Evolutionary conservation across 1,139 yeast genomes (phyloP), one percentile per base, ranked within the genome.

Genomic region (Scheffersomyces cryptocercus): DNA sequence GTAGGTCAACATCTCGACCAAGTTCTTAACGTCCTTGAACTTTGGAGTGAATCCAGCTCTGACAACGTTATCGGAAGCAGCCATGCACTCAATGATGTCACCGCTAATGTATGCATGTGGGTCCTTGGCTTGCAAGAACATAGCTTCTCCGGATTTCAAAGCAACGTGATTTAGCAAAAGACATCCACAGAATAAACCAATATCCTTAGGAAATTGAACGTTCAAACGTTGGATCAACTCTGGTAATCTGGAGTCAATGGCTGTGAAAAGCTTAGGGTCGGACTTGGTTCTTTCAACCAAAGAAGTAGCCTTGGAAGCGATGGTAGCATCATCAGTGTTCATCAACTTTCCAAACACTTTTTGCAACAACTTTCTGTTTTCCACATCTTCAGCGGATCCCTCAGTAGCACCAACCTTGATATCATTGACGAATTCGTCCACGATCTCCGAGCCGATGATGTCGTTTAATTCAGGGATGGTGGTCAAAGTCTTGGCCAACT

Each of bases 1-100:
- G 66, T 91, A 93, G 3, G 97, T 91, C 65, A 93, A 80, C 95
- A 88, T 89, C 42, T 79, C 82, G 33, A 93, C 98, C 62, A 93
- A 79, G 61, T 87, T 88, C 51, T 84, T 70, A 45, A 93, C 98
- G 65, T 95, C 99, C 70, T 91, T 93, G 73, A 91, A 93, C 68
- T 95, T 93, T 47, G 99, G 99, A 11, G 99, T 93, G 74, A 93
- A 93, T 8, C 99, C 99, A 6, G 98, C 96, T 67, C 99, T 83
- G 38, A 93, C 97, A 46, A 93, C 99, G 60, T 93, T 93, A 65
- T 93, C 99, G 34, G 96, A 85, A 10, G 98, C 97, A 40, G 99
- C 99, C 99, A 93, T 93, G 73, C 99, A 95, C 70, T 93, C 99
- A 59, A 93, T 91, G 55, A 93, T 93, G 65, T 93, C 98, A 53